Evolutionary conservation across 805 yeast species (phyloP).

Genomic region (Wickerhamiella dianesei): DNA sequence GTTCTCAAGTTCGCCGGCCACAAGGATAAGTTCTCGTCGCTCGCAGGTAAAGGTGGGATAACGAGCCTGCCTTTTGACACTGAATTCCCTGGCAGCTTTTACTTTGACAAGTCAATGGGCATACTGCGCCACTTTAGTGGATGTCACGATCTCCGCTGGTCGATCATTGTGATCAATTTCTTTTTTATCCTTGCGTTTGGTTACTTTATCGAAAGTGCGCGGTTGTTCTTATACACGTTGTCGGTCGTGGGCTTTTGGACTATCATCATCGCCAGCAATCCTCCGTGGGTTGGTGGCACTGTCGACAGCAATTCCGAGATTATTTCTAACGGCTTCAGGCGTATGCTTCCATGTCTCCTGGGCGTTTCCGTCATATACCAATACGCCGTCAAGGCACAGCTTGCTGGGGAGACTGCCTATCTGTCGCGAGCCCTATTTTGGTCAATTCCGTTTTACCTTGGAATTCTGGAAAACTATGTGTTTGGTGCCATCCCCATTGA

Average conservation of each 20-base stretch:
- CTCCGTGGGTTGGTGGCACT: constrained; percentile 33
- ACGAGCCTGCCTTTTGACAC: constrained; percentile 46
- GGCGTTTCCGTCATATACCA: constrained; percentile 60
- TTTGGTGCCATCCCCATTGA: constrained; percentile 85
- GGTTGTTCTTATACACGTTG: constrained; percentile 47
- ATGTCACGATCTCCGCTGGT: constrained; percentile 56
- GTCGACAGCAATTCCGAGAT: constrained; percentile 47
- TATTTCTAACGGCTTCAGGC: constrained; percentile 54
- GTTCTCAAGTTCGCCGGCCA: constrained; percentile 44
- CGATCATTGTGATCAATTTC: constrained; percentile 45
- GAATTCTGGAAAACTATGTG: constrained; percentile 71
- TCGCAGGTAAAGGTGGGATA: constrained; percentile 40
- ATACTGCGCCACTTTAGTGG: constrained; percentile 29
- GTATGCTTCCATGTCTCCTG: constrained; percentile 64
- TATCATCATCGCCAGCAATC: constrained; percentile 67
- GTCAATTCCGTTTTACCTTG: constrained; percentile 76
- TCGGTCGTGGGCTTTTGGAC: constrained; percentile 73
- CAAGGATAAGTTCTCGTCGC: constrained; percentile 34
- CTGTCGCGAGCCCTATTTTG: constrained; percentile 38
- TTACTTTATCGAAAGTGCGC: constrained; percentile 37
- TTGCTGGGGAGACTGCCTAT: constrained; percentile 19
- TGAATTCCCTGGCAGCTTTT: constrained; percentile 62
- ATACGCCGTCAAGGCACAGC: constrained; percentile 27
- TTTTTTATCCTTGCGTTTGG: constrained; percentile 37
- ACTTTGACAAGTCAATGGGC: constrained; percentile 34